Conservation (phyloP, 2,329 filamentous ascomycete species). For the Trichoderma afroharzianum region DNA sequence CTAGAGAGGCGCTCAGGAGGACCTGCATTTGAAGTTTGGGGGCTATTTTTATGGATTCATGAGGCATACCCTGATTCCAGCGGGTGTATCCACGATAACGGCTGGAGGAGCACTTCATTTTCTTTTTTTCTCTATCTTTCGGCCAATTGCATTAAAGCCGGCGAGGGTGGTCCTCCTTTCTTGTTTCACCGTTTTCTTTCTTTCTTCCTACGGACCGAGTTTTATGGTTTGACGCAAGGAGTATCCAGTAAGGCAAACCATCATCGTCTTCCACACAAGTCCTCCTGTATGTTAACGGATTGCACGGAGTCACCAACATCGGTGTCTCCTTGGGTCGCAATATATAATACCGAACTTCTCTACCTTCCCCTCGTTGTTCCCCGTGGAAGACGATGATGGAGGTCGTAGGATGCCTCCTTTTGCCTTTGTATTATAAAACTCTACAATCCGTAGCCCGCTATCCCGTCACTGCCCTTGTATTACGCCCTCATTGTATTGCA, state of each 20-base stretch:
- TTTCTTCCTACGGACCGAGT: neutral
- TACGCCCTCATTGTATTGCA: constrained; percentile 4
- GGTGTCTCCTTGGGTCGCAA: constrained; percentile 39
- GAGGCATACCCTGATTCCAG: constrained; percentile 32
- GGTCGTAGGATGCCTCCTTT: constrained; percentile 48
- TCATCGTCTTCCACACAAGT: constrained; percentile 63
- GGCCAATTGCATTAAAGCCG: constrained; percentile 26
- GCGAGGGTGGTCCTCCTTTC: constrained; percentile 14
- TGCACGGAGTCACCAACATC: constrained; percentile 31
- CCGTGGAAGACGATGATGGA: constrained; percentile 61
- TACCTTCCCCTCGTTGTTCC: constrained; percentile 33
- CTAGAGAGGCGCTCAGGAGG: constrained; percentile 22
- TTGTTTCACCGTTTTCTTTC: constrained; percentile 18
- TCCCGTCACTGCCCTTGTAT: neutral
- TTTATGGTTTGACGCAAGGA: constrained; percentile 17
- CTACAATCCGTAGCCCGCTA: constrained; percentile 8
- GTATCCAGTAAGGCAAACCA: constrained; percentile 58
- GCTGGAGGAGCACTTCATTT: constrained; percentile 28
- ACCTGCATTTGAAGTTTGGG: constrained; percentile 21
- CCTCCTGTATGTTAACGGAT: constrained; percentile 62
- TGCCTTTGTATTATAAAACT: constrained; percentile 42
- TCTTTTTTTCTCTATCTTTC: constrained; percentile 19
- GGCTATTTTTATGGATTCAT: constrained; percentile 27
- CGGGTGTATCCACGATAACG: constrained; percentile 29
- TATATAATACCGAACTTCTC: constrained; percentile 39